These are phyloP conservation scores for Phytophthora lateralis DNA, from an alignment of 352 stramenopile genomes.

Conservation along the genomic window DNA sequence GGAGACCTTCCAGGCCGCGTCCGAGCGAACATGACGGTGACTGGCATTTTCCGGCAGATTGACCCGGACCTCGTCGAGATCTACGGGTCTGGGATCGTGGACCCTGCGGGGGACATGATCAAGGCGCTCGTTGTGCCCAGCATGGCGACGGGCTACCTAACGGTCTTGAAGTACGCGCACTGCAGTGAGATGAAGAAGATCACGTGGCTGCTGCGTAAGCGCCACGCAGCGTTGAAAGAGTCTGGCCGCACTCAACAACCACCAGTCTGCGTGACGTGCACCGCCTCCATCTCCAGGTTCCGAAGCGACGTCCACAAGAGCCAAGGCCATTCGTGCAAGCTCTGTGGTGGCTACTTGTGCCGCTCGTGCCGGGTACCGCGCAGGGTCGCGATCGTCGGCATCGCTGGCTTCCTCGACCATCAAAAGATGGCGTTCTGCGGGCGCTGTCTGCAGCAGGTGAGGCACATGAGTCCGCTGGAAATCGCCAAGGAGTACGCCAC, in stretches of 20 bases:
- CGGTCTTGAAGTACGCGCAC: conserved; percentile 34
- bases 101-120: conserved; percentile 37
- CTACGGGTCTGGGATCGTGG: conserved; percentile 40
- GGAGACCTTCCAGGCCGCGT: conserved; percentile 33
- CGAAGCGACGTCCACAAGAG: not conserved
- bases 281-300: conserved; percentile 2
- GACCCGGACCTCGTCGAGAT: conserved; percentile 45
- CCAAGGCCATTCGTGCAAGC: conserved; percentile 27
- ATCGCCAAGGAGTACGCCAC: conserved; percentile 17
- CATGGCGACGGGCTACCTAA: conserved; percentile 25
- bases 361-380: conserved; percentile 38
- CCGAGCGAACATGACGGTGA: conserved; percentile 51
- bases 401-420: conserved; percentile 26
- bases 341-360: conserved; percentile 42
- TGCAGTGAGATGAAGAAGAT: conserved; percentile 43
- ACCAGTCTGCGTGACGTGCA: conserved; percentile 31
- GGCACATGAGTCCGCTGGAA: conserved; percentile 23
- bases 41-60: conserved; percentile 55
- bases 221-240: conserved; percentile 16
- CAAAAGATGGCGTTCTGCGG: conserved; percentile 38
- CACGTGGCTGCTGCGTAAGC: conserved; percentile 31
- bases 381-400: conserved; percentile 32
- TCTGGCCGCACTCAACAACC: conserved; percentile 5
- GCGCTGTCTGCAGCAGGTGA: conserved; percentile 23
- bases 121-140: conserved; percentile 25